phyloP scores from a whole-genome alignment of 2,329 filamentous ascomycete species.

The Alternaria arbusti region DNA sequence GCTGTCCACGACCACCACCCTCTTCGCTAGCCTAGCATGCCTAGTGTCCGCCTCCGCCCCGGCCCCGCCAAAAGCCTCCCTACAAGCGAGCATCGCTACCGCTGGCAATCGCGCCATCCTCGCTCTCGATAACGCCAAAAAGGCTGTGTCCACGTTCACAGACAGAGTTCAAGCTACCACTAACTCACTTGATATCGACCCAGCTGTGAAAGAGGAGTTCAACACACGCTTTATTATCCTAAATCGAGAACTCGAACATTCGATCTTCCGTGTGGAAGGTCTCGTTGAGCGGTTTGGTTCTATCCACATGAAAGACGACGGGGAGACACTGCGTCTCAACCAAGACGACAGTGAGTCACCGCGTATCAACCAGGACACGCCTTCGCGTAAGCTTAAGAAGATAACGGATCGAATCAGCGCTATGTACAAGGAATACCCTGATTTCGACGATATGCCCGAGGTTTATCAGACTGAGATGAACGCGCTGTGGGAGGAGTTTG shows the following conservation, averaged over 20 bases:
- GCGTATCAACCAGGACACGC: neutral
- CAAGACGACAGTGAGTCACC: too few species aligned
- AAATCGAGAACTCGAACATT: too few species aligned
- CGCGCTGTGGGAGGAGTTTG: neutral
- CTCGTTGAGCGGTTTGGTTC: too few species aligned
- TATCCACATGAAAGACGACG: too few species aligned
- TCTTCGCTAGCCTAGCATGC: neutral
- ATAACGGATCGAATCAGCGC: neutral
- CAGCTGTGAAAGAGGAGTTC: neutral
- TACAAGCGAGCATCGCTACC: neutral
- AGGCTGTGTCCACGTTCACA: neutral
- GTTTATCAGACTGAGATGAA: neutral
- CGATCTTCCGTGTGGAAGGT: too few species aligned
- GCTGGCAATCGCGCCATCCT: neutral
- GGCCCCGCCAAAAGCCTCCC: neutral
- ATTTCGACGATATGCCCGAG: neutral
- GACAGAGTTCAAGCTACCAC: neutral
- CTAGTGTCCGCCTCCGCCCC: neutral
- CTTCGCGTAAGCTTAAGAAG: neutral
- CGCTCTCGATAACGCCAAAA: neutral
- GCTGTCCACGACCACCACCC: neutral
- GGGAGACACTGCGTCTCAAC: too few species aligned
- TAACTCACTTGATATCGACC: neutral
- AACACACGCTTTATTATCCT: too few species aligned
- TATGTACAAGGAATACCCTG: fast-evolving